Evolutionary conservation across 2,329 filamentous ascomycete genomes (phyloP), one percentile per base, ranked within the genome.

Genomic region (Epichloe hybrida): DNA sequence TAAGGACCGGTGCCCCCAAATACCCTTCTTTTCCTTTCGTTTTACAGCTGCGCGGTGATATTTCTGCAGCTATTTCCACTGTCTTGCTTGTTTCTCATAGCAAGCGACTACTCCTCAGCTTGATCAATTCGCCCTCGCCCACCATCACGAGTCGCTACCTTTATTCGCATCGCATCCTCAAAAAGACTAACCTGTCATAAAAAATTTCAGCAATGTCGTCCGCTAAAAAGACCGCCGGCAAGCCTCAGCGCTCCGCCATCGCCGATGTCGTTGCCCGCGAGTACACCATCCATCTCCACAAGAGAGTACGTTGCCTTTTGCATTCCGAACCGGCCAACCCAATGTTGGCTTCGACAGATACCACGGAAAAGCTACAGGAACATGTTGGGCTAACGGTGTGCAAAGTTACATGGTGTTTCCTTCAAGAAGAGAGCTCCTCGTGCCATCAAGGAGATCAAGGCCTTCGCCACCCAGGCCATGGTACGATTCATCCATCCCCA

Each of bases 211-310:
- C 68, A 66, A 72, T 70, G 68, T 69, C 68, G 64, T 66, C 68
- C 61, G 64, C 55, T 45, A 63, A 63, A 57, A 69, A 68, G 65
- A 60, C 64, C 58, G 57, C 65, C 53, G 64, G 64, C 59, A 68
- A 66, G 63, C 56, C 61, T 59, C 69, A 80, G 75, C 88, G 90
- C 72, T 95, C 88, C 75, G 94, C 94, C 79, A 95, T 98, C 75
- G 84, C 88, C 75, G 91, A 98, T 77, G 94, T 98, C 71, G 91
- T 98, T 74, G 85, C 93, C 68, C 88, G 93, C 82, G 94, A 98
- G 81, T 98, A 98, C 84, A 98, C 93, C 75, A 97, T 98, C 79
- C 91, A 98, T 83, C 79, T 98, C 67, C 93, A 98, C 88, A 97
- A 95, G 87, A 86, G 91, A 60, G 67, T 70, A 69, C 53, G 66